phyloP scores from a whole-genome alignment of 805 yeast genomes.

The Grigorovia jiainica region DNA sequence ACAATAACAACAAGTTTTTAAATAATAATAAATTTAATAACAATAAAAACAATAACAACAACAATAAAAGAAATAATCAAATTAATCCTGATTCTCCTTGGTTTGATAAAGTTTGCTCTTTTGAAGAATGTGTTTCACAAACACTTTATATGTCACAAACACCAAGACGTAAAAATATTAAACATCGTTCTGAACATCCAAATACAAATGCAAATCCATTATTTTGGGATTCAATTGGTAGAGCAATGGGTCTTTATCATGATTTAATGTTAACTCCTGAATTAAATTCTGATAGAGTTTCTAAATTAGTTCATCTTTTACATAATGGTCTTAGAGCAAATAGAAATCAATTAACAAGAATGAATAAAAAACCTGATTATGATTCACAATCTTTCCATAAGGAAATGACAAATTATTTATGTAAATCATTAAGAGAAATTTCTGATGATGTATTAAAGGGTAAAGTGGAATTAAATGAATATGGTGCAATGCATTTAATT shows the following conservation, averaged over 20 bases:
- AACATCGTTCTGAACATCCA: slow-evolving; percentile 27
- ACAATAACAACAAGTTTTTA: slow-evolving; percentile 6
- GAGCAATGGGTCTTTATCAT: slow-evolving; percentile 42
- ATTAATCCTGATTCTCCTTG: slow-evolving; percentile 35
- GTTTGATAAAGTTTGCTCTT: slow-evolving; percentile 41
- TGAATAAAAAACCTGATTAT: slow-evolving; percentile 51
- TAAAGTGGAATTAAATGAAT: slow-evolving; percentile 37
- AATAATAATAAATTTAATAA: slow-evolving; percentile 7
- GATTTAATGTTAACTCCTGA: slow-evolving; percentile 40
- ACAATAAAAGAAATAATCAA: slow-evolving; percentile 11
- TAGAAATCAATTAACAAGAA: slow-evolving; percentile 43
- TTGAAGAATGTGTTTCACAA: slow-evolving; percentile 40
- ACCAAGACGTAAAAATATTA: slow-evolving; percentile 25
- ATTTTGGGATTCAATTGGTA: slow-evolving; percentile 45
- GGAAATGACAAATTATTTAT: slow-evolving; percentile 42
- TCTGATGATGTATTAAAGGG: slow-evolving; percentile 41
- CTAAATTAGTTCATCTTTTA: slow-evolving; percentile 41
- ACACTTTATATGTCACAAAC: slow-evolving; percentile 29
- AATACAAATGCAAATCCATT: slow-evolving; percentile 35
- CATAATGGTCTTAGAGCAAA: slow-evolving; percentile 50
- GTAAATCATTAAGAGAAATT: slow-evolving; percentile 42
- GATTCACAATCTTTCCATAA: slow-evolving; percentile 49
- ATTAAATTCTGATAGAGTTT: slow-evolving; percentile 37
- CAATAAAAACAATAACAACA: slow-evolving; percentile 6
- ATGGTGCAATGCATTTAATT: slow-evolving; percentile 48